These are phyloP conservation scores for Tylopilus sp. DNA, from an alignment of 768 basidiomycete genomes.

Conservation along the genomic window DNA sequence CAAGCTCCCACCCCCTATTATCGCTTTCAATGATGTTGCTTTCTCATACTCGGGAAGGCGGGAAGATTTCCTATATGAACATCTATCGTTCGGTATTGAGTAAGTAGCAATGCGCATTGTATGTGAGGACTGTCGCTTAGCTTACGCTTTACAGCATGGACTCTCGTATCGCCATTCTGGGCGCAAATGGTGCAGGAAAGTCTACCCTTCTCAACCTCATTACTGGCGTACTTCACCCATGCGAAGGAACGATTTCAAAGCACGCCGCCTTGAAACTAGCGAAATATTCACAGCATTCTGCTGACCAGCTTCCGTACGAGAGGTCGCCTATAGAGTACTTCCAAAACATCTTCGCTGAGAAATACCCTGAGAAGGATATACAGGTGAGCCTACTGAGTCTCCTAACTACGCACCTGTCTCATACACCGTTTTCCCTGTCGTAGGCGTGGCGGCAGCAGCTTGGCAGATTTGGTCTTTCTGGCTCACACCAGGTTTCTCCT, in stretches of 20 bases:
- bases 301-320: slow-evolving; percentile 97
- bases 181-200: slow-evolving; percentile 94
- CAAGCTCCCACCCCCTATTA: slow-evolving; percentile 94
- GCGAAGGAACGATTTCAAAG: slow-evolving; percentile 83
- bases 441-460: slow-evolving; percentile 94
- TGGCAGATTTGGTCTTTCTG: slow-evolving; percentile 93
- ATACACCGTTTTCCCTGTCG: slow-evolving; percentile 6
- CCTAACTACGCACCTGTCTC: slow-evolving; percentile 8
- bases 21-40: slow-evolving; percentile 92
- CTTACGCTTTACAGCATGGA: slow-evolving; percentile 62
- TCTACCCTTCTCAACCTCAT: slow-evolving; percentile 90
- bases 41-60: slow-evolving; percentile 94
- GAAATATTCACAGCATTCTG: slow-evolving; percentile 98
- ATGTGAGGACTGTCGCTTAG: slow-evolving; percentile 6
- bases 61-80: slow-evolving; percentile 82
- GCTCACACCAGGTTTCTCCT: slow-evolving; percentile 88
- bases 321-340: slow-evolving; percentile 91
- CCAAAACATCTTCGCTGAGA: slow-evolving; percentile 70
- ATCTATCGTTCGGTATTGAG: slow-evolving; percentile 98
- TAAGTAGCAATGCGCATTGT: slow-evolving; percentile 36
- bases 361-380: slow-evolving; percentile 92
- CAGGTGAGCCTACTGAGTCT: slow-evolving; percentile 39
- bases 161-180: slow-evolving; percentile 92
- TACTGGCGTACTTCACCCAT: slow-evolving; percentile 75
- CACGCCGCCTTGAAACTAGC: slow-evolving; percentile 90